Evolutionary conservation across 495 filamentous ascomycete genomes (phyloP).

Genomic region (Xylaria scruposa): DNA sequence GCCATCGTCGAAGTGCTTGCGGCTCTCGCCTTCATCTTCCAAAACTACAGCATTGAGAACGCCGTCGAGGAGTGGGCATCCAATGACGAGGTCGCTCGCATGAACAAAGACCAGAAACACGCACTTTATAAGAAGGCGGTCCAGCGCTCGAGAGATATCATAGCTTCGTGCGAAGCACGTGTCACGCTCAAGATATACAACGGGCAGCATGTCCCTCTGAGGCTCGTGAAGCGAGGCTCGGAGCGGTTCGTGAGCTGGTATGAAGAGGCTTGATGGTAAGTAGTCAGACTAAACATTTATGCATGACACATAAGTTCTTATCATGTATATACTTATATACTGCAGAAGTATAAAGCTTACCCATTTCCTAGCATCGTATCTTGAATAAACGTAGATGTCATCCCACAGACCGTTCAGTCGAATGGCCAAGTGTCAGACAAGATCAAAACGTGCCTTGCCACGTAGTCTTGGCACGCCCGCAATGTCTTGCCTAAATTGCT

Average conservation of each 20-base stretch:
- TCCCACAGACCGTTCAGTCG: background rate
- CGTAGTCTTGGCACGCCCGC: background rate
- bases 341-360: conserved; percentile 5
- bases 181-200: conserved; percentile 70
- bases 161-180: conserved; percentile 57
- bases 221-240: conserved; percentile 66
- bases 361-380: background rate
- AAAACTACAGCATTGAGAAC: conserved; percentile 69
- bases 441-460: background rate
- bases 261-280: conserved; percentile 8
- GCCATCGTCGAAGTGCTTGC: conserved; percentile 79
- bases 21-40: conserved; percentile 70
- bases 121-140: conserved; percentile 61
- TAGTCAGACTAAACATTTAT: background rate
- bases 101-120: conserved; percentile 56
- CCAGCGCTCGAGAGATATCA: conserved; percentile 49
- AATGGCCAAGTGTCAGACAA: background rate
- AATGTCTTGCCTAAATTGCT: background rate
- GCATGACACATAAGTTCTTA: conserved; percentile 1
- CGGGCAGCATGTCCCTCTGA: conserved; percentile 60
- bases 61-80: conserved; percentile 65
- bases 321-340: background rate
- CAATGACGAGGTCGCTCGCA: conserved; percentile 65
- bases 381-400: background rate
- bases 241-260: conserved; percentile 63